Evolutionary conservation across 805 yeast genomes (phyloP), one percentile per base, ranked within the genome.

Genomic region (Candida adriatica): DNA sequence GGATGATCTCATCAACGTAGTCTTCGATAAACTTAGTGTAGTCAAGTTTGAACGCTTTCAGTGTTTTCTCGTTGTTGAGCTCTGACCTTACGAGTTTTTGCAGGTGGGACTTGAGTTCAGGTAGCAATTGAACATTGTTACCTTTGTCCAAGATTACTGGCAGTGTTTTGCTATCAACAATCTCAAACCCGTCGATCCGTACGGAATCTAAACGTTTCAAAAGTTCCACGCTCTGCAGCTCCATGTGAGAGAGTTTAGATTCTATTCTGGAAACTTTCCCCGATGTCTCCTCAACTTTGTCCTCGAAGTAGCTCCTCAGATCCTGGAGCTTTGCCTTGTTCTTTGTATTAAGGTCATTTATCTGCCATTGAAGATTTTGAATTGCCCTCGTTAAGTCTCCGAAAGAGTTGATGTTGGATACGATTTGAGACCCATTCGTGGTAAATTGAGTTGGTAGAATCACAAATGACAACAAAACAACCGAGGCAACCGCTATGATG

Each of bases 291-390:
- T 46, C 43, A 23, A 44, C 13, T 31, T 48, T 42, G 19, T 31
- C 10, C 28, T 48, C 51, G 6, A 48, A 9, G 19, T 34, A 46
- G 26, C 34, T 41, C 15, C 44, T 30, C 7, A 48, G 31, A 6
- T 49, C 53, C 14, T 34, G 27, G 6, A 46, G 19, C 21, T 40
- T 37, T 11, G 24, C 20, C 32, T 45, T 45, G n/a, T 48, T 33
- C 33, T 36, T 48, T 9, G 31, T 11, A 26, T 45, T 39, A 5
- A 42, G 11, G 13, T 49, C 53, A 24, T 48, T 46, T 16, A 49
- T 46, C 29, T 48, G 53, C 35, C 37, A 40, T 30, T 49, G 54
- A 11, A 49, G 30, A 16, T 37, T 31, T 8, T 41, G 38, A 4
- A 49, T 21, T 4, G 49, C 38, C 20, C 30, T 45, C 13, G 51